These are phyloP conservation scores for Xylaria hypoxylon DNA, from an alignment of 2,329 filamentous ascomycete species.

Conservation along the genomic window DNA sequence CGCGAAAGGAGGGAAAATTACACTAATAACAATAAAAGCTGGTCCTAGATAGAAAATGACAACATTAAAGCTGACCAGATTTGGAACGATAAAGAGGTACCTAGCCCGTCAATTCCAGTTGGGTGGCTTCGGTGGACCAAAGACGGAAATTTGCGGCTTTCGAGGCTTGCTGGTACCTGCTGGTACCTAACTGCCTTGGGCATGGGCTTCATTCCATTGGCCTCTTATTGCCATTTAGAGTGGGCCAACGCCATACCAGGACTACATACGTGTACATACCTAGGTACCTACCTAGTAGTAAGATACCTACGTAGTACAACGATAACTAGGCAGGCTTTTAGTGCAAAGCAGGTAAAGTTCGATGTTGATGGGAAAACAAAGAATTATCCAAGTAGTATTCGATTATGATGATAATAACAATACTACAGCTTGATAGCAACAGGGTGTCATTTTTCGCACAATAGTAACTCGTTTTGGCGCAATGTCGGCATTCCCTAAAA, in stretches of 20 bases:
- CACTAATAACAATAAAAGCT: conserved; percentile 23
- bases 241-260: conserved; percentile 3
- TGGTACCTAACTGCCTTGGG: conserved; percentile 8
- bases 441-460: conserved; percentile 23
- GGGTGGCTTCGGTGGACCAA: conserved; percentile 23
- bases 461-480: neutral
- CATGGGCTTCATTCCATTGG: conserved; percentile 12
- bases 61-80: conserved; percentile 24
- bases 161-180: neutral
- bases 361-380: neutral
- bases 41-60: conserved; percentile 32
- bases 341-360: neutral
- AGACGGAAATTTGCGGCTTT: neutral
- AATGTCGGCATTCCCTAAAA: conserved; percentile 25
- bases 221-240: neutral
- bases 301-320: too few species aligned
- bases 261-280: too few species aligned
- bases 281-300: neutral
- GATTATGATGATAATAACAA: too few species aligned
- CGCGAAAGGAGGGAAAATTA: conserved; percentile 36
- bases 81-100: conserved; percentile 2
- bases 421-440: conserved; percentile 1
- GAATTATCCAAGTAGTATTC: neutral
- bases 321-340: too few species aligned
- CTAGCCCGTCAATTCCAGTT: conserved; percentile 10